Evolutionary conservation across 2,329 filamentous ascomycete genomes (phyloP), one percentile per base, ranked within the genome.

Genomic region (Fusarium musae): DNA sequence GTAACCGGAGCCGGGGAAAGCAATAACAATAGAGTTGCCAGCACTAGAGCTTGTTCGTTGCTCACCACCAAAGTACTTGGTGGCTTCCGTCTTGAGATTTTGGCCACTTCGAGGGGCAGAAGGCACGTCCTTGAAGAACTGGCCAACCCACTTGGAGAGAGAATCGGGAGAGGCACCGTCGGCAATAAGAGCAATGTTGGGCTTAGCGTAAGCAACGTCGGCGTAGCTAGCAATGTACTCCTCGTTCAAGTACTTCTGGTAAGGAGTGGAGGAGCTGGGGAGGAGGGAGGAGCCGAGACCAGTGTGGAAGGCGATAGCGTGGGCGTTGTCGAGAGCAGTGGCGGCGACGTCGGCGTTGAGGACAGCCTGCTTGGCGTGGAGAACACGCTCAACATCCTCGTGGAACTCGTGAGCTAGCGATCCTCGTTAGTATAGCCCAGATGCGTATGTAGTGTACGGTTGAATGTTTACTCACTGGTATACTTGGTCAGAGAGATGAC

Each of bases 21-120:
- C 96, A 80, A 99, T 90, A 76, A 97, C 93, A 78, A 97, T 83
- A 47, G 95, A 89, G 85, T 97, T 98, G 77, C 93, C 93, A 74
- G 87, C 87, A 68, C 87, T 87, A 83, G 94, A 93, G 73, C 93
- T 88, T 76, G 93, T 93, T 78, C 96, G 94, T 87, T 97, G 94
- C 88, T 99, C 95, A 81, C 96, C 97, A 83, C 96, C 96, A 80
- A 91, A 93, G 91, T 98, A 99, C 85, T 95, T 96, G 82, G 91
- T 89, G 73, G 93, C 87, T 75, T 90, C 84, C 70, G 86, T 85
- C 81, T 90, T 88, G 73, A 93, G 84, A 53, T 79, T 75, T 75
- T 88, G 83, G 78, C 87, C 85, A 80, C 85, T 84, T 77, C 84
- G 83, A 70, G 88, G 81, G 73, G 87, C 83, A 77, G 86, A 82